Percentiles rank a stretch among this genome's conserved stretches.
These are phyloP conservation scores for Rhizophagus prolifer DNA, from an alignment of 192 early-diverging fungal genomes.

Conservation along the genomic window DNA sequence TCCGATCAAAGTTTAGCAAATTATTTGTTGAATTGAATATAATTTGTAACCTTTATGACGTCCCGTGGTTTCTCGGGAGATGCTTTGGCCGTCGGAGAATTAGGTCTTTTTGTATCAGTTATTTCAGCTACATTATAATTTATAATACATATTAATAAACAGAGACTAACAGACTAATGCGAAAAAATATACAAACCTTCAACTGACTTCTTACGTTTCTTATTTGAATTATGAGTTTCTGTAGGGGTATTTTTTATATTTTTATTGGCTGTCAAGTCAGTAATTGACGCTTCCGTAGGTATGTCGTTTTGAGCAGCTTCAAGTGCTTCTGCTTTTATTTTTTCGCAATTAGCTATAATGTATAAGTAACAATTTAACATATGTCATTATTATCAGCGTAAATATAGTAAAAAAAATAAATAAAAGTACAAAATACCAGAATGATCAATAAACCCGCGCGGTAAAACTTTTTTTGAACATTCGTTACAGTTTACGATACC, in stretches of 20 bases:
- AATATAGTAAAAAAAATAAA: neutral
- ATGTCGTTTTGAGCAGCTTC: neutral
- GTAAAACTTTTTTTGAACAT: slow-evolving; percentile 65
- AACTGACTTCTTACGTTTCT: slow-evolving; percentile 10
- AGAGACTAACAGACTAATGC: neutral
- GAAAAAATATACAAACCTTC: neutral
- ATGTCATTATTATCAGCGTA: neutral
- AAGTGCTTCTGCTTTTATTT: neutral
- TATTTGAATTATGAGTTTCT: neutral
- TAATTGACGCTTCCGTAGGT: neutral
- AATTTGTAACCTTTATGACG: slow-evolving; percentile 50
- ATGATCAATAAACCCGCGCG: slow-evolving; percentile 63
- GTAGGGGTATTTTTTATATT: neutral
- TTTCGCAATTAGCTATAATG: slow-evolving; percentile 5
- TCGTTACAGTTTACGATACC: slow-evolving; percentile 64
- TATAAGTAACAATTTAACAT: neutral
- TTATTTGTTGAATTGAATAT: neutral
- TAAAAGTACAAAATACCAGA: slow-evolving; percentile 43
- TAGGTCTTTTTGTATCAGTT: neutral
- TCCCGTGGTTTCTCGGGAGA: slow-evolving; percentile 43
- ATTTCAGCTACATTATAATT: neutral
- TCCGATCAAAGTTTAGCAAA: neutral
- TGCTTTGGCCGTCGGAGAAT: slow-evolving; percentile 18
- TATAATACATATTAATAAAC: neutral
- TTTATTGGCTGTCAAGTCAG: neutral